phyloP scores from a whole-genome alignment of 805 yeast species.

The Metschnikowia gruessii region DNA sequence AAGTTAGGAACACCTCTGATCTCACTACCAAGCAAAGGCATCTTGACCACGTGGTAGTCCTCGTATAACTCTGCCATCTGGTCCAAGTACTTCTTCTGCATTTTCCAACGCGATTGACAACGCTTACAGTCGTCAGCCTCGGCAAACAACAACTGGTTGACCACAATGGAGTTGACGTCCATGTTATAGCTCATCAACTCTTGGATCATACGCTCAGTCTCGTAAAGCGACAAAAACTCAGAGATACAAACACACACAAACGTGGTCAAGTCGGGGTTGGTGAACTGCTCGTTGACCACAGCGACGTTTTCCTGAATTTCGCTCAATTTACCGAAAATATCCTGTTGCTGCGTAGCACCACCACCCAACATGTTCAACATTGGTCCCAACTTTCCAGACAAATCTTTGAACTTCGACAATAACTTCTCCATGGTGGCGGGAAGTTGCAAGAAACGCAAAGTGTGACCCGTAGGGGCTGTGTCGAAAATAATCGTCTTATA shows the following conservation, averaged over 20 bases:
- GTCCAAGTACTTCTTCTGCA: constrained; percentile 92
- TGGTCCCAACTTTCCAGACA: constrained; percentile 87
- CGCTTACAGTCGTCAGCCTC: constrained; percentile 80
- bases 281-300: constrained; percentile 91
- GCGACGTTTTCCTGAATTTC: constrained; percentile 78
- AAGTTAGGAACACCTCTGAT: constrained; percentile 89
- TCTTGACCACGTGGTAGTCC: constrained; percentile 92
- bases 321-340: constrained; percentile 72
- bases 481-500: constrained; percentile 93
- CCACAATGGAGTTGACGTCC: constrained; percentile 95
- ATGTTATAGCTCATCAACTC: constrained; percentile 91
- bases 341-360: constrained; percentile 50
- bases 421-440: constrained; percentile 91
- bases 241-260: constrained; percentile 96
- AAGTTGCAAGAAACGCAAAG: constrained; percentile 88
- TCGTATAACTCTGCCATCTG: constrained; percentile 96
- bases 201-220: constrained; percentile 96
- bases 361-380: constrained; percentile 76
- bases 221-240: constrained; percentile 92
- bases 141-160: constrained; percentile 91
- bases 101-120: constrained; percentile 88
- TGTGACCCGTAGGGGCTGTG: constrained; percentile 99
- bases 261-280: constrained; percentile 93
- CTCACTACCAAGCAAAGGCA: constrained; percentile 93
- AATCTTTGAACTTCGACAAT: constrained; percentile 80